These are phyloP conservation scores for Geranomyces variabilis DNA, from an alignment of 192 early-diverging fungal species.

Conservation along the genomic window DNA sequence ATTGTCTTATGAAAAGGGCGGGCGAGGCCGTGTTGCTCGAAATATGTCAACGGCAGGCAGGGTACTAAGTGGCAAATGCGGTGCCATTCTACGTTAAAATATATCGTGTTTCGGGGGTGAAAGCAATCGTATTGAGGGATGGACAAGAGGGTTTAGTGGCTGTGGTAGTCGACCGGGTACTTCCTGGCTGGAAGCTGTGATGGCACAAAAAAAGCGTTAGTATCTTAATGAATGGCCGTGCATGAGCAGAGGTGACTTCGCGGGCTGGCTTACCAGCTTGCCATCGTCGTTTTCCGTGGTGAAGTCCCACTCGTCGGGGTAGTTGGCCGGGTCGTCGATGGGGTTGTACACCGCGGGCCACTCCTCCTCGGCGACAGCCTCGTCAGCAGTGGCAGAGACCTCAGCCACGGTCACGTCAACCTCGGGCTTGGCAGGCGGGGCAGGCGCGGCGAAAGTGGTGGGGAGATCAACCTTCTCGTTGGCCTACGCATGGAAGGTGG, in stretches of 20 bases:
- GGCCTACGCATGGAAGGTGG: not conserved
- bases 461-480: conserved; percentile 44
- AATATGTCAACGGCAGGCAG: too few species aligned
- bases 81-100: too few species aligned
- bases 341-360: conserved; percentile 55
- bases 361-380: conserved; percentile 47
- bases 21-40: too few species aligned
- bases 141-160: conserved; percentile 19
- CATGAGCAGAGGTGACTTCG: not conserved
- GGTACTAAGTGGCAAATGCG: too few species aligned
- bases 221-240: not conserved
- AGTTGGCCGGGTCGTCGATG: conserved; percentile 57
- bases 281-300: conserved; percentile 47
- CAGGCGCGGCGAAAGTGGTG: conserved; percentile 42
- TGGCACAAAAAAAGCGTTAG: not conserved
- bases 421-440: conserved; percentile 49
- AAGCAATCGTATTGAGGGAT: too few species aligned
- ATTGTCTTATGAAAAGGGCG: too few species aligned
- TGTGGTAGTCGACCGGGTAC: conserved; percentile 36
- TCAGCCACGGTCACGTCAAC: conserved; percentile 34
- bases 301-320: conserved; percentile 53
- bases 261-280: conserved; percentile 20
- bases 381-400: conserved; percentile 25
- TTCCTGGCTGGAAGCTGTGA: conserved; percentile 29
- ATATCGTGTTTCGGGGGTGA: too few species aligned